Evolutionary conservation across 2,329 filamentous ascomycete species (phyloP).

Genomic region (Periconia digitata): DNA sequence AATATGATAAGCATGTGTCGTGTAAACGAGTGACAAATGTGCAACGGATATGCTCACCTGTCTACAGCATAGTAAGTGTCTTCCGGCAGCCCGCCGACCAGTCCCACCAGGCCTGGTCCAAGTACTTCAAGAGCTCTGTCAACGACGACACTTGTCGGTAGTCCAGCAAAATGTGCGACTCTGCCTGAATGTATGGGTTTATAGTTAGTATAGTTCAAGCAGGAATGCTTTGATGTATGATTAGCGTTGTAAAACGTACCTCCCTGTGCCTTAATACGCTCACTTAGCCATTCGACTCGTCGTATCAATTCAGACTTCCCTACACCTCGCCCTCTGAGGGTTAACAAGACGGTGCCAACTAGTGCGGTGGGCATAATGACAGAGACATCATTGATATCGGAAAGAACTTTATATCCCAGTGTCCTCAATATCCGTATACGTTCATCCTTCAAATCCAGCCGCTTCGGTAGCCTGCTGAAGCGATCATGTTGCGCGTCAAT

Average conservation of each 20-base stretch:
- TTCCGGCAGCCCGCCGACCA: conserved; percentile 77
- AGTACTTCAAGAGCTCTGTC: conserved; percentile 89
- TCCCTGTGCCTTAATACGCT: conserved; percentile 79
- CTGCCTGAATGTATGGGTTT: too few species aligned
- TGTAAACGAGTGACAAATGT: background rate
- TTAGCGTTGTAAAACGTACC: too few species aligned
- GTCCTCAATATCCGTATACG: conserved; percentile 77
- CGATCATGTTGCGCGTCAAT: conserved; percentile 73
- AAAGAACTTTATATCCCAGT: conserved; percentile 86
- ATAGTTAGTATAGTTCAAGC: too few species aligned
- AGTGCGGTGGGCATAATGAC: conserved; percentile 98
- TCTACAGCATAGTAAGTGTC: conserved; percentile 95
- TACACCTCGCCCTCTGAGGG: conserved; percentile 86
- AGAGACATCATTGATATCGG: conserved; percentile 92
- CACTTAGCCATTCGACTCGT: conserved; percentile 86
- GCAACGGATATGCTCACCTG: conserved; percentile 46
- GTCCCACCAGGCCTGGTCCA: conserved; percentile 83
- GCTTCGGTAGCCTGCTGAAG: conserved; percentile 46
- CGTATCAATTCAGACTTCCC: conserved; percentile 83
- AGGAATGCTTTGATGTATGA: too few species aligned
- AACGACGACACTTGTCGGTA: conserved; percentile 78
- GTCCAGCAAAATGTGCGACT: conserved; percentile 87
- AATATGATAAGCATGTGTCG: conserved; percentile 6
- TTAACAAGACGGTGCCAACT: conserved; percentile 90
- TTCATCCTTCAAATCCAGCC: conserved; percentile 44